Conservation (phyloP, 2,329 filamentous ascomycete species). For the Colletotrichum sp. region DNA sequence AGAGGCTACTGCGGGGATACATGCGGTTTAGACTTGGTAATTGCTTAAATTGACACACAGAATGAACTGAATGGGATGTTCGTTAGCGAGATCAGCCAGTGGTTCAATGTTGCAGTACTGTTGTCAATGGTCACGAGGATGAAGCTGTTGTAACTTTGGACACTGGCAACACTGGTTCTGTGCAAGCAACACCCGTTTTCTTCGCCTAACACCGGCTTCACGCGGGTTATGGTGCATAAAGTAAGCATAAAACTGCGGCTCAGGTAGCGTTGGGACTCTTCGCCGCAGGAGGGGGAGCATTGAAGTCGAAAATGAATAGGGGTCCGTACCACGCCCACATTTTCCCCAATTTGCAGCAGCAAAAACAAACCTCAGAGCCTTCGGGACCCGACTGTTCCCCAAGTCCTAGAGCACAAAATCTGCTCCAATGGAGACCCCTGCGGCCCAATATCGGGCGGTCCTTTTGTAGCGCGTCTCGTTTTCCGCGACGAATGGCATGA, state of each 20-base stretch:
- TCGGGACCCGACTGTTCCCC: not conserved
- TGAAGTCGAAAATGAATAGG: not conserved
- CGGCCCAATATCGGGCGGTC: not conserved
- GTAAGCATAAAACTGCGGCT: not conserved
- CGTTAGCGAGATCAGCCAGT: not conserved
- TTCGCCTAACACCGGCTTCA: not conserved
- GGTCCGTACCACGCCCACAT: not conserved
- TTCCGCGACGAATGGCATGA: slow-evolving; percentile 7
- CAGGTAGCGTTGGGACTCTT: not conserved
- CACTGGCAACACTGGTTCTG: not conserved
- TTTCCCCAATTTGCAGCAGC: not conserved
- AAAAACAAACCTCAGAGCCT: not conserved
- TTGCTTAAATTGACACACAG: not conserved
- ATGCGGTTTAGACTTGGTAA: not conserved
- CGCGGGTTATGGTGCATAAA: not conserved
- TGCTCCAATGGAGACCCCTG: not conserved
- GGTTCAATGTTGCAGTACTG: not conserved
- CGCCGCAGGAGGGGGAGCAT: not conserved
- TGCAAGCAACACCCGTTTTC: not conserved
- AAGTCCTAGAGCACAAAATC: not conserved
- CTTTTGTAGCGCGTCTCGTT: slow-evolving; percentile 13
- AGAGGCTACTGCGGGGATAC: not conserved
- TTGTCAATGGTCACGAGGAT: not conserved
- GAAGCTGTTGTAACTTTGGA: not conserved
- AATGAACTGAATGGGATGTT: not conserved